Conservation (phyloP, 176 grass and related monocot species). For the Thalia dealbata region DNA sequence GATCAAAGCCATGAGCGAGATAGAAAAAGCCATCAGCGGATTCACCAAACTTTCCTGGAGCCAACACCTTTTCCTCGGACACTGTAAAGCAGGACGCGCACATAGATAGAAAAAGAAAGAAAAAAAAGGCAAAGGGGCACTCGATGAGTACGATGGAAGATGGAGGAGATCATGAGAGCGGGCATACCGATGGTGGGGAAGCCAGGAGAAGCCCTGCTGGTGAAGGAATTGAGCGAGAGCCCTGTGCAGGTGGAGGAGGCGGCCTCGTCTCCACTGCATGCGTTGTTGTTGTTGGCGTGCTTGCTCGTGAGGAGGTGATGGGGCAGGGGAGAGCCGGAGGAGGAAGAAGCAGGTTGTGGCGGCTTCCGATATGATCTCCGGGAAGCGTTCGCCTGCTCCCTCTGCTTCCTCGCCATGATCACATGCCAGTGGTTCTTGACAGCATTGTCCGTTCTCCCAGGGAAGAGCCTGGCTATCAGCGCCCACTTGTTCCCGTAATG, state of each 20-base stretch:
- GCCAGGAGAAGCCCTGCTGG: neutral
- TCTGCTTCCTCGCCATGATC: constrained; percentile 10
- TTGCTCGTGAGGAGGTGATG: neutral
- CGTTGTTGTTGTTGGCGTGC: neutral
- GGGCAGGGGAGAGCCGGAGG: neutral
- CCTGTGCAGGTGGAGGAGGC: constrained; percentile 1
- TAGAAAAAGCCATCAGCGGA: neutral
- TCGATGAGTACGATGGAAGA: neutral
- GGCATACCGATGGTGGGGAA: neutral
- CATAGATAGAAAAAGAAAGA: too few relatives aligned
- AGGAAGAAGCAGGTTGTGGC: neutral
- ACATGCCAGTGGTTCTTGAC: constrained; percentile 13
- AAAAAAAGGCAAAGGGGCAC: too few relatives aligned
- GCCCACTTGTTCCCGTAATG: constrained; percentile 13
- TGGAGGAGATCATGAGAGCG: neutral
- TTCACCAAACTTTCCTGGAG: constrained; percentile 4
- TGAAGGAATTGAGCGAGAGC: constrained; percentile 3
- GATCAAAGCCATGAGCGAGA: neutral
- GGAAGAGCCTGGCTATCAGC: constrained; percentile 7
- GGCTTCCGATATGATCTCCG: constrained; percentile 1
- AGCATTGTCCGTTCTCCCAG: constrained; percentile 6
- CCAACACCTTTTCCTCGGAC: constrained; percentile 4
- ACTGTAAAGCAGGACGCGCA: neutral
- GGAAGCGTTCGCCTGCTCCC: neutral
- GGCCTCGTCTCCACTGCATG: constrained; percentile 5